Conservation (phyloP, 441 rosid species). For the Geranium incanum region DNA sequence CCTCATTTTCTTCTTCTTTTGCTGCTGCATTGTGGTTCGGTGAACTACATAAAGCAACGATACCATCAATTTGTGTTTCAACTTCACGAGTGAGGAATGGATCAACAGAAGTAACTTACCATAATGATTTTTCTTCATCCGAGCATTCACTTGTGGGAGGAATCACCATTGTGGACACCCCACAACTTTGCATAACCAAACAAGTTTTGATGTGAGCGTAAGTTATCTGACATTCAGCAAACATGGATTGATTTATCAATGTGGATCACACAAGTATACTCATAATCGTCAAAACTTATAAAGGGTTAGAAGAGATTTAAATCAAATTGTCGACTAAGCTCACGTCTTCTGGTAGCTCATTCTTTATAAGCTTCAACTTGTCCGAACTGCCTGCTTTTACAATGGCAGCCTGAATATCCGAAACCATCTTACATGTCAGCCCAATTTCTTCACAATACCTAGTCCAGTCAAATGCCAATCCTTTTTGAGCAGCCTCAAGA, state of each 20-base stretch:
- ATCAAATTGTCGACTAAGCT: conserved; percentile 14
- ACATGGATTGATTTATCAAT: neutral
- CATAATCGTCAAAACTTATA: neutral
- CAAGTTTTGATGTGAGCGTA: conserved; percentile 36
- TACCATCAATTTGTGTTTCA: neutral
- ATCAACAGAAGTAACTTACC: conserved; percentile 5
- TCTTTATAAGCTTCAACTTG: conserved; percentile 41
- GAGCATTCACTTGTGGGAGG: conserved; percentile 9
- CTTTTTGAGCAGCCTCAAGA: conserved; percentile 41
- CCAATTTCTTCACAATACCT: conserved; percentile 35
- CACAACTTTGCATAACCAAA: conserved; percentile 29
- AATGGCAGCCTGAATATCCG: conserved; percentile 34
- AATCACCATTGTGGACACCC: conserved; percentile 23
- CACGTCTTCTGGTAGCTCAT: conserved; percentile 41
- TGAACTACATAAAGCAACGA: neutral
- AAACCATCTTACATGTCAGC: conserved; percentile 25
- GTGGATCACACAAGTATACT: neutral
- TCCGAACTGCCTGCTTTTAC: conserved; percentile 37
- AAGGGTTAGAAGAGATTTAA: neutral
- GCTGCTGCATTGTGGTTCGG: conserved; percentile 7
- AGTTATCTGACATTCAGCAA: conserved; percentile 30
- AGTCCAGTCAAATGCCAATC: conserved; percentile 33
- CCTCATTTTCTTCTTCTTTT: conserved; percentile 9
- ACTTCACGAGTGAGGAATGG: conserved; percentile 6
- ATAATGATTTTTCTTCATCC: conserved; percentile 13